Evolutionary conservation across 164 flowering plant species (phyloP).

Genomic region (Amborella trichopoda): DNA sequence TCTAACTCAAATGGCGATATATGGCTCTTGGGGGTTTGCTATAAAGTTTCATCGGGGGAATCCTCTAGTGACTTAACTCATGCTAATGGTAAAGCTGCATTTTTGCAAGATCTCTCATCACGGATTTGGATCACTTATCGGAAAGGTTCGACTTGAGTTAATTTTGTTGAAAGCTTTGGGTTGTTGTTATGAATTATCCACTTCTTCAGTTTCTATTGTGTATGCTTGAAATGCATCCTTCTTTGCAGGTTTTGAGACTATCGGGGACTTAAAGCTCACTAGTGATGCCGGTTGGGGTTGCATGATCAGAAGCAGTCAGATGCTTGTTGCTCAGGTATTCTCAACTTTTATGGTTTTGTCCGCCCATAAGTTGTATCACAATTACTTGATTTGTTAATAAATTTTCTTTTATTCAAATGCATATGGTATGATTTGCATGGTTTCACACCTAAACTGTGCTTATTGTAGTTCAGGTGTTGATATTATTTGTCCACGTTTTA

Average conservation of each 20-base stretch:
- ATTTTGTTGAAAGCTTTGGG: neutral
- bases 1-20: slow-evolving; percentile 57
- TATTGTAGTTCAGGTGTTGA: neutral
- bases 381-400: too few relatives aligned
- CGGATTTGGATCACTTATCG: slow-evolving; percentile 76
- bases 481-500: neutral
- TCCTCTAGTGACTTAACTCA: slow-evolving; percentile 17
- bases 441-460: too few relatives aligned
- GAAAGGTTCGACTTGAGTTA: slow-evolving; percentile 42
- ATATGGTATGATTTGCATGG: too few relatives aligned
- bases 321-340: slow-evolving; percentile 90
- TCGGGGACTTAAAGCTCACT: slow-evolving; percentile 65
- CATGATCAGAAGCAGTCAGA: slow-evolving; percentile 97
- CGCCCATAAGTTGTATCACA: too few relatives aligned
- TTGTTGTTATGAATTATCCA: neutral
- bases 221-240: too few relatives aligned
- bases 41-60: slow-evolving; percentile 41
- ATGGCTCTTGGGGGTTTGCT: slow-evolving; percentile 83
- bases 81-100: slow-evolving; percentile 40
- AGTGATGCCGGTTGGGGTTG: slow-evolving; percentile 94
- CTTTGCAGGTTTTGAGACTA: slow-evolving; percentile 67
- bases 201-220: neutral
- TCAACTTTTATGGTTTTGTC: too few relatives aligned
- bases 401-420: too few relatives aligned
- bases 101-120: slow-evolving; percentile 71